Evolutionary conservation across 495 filamentous ascomycete genomes (phyloP).

Genomic region (Talaromyces ruber): DNA sequence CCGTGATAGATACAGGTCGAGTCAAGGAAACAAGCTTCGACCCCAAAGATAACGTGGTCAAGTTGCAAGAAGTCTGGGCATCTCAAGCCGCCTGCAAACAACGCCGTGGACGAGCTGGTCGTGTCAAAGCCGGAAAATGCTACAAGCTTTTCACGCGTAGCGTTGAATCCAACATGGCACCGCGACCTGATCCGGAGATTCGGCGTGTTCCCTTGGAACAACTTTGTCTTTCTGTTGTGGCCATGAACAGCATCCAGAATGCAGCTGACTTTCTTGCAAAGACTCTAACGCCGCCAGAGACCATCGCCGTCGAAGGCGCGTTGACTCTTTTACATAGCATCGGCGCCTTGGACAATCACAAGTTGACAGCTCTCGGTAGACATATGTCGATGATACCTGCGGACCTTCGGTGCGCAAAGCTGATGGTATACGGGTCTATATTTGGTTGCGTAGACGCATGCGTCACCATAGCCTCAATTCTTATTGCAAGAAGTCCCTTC

Average conservation of each 20-base stretch:
- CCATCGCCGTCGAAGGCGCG: slow-evolving; percentile 75
- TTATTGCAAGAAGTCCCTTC: slow-evolving; percentile 80
- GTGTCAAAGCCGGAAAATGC: slow-evolving; percentile 83
- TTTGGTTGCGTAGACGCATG: slow-evolving; percentile 86
- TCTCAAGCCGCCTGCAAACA: slow-evolving; percentile 94
- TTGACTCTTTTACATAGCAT: slow-evolving; percentile 70
- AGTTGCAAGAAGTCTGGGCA: slow-evolving; percentile 90
- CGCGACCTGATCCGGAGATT: slow-evolving; percentile 88
- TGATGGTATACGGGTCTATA: slow-evolving; percentile 91
- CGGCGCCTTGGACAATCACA: slow-evolving; percentile 76
- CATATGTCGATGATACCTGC: slow-evolving; percentile 93
- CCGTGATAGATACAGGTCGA: slow-evolving; percentile 88
- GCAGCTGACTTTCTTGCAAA: slow-evolving; percentile 73
- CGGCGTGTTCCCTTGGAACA: slow-evolving; percentile 89
- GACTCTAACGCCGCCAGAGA: slow-evolving; percentile 81
- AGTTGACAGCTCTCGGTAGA: slow-evolving; percentile 80
- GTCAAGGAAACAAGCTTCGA: slow-evolving; percentile 97
- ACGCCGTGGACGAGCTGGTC: slow-evolving; percentile 86
- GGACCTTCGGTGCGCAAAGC: slow-evolving; percentile 84
- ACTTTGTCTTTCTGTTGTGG: slow-evolving; percentile 84
- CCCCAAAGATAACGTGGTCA: slow-evolving; percentile 86
- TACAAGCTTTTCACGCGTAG: slow-evolving; percentile 91
- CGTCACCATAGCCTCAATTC: slow-evolving; percentile 81
- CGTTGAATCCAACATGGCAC: slow-evolving; percentile 78
- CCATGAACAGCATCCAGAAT: slow-evolving; percentile 78